A percentile compares a stretch with the other conserved stretches of the same genome.
Evolutionary conservation across 2,329 filamentous ascomycete species (phyloP).

Genomic region (Paracoccidioides brasiliensis): DNA sequence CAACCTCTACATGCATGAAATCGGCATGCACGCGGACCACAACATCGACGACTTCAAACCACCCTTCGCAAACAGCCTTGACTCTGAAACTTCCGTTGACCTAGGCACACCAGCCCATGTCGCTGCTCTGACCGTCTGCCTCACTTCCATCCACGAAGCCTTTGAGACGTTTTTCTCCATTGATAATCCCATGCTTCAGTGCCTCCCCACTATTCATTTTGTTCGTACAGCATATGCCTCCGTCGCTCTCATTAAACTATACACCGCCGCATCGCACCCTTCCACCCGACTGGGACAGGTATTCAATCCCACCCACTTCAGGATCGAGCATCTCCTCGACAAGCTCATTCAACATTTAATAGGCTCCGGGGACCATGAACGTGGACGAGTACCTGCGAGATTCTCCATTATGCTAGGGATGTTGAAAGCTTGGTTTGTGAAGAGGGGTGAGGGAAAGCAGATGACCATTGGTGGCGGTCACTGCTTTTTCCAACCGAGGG

Average conservation of each 20-base stretch:
- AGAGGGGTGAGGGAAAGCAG: constrained; percentile 31
- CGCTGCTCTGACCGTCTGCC: constrained; percentile 52
- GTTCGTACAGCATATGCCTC: constrained; percentile 59
- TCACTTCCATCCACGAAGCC: constrained; percentile 52
- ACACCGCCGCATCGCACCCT: constrained; percentile 51
- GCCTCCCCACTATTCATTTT: constrained; percentile 56
- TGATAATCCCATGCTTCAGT: constrained; percentile 46
- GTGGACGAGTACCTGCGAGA: constrained; percentile 53
- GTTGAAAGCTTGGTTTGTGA: constrained; percentile 55
- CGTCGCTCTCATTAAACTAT: constrained; percentile 61
- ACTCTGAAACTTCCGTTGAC: constrained; percentile 22
- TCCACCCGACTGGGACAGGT: constrained; percentile 56
- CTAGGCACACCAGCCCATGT: constrained; percentile 47
- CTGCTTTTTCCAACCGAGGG: constrained; percentile 11
- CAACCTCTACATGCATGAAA: constrained; percentile 63
- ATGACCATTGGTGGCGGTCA: constrained; percentile 2
- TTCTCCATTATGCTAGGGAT: constrained; percentile 59
- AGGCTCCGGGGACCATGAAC: constrained; percentile 48
- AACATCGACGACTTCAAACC: constrained; percentile 40
- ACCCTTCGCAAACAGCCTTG: constrained; percentile 34
- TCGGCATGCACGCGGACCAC: constrained; percentile 54
- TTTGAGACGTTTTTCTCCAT: constrained; percentile 53
- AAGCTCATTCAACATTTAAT: constrained; percentile 56
- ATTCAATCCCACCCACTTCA: constrained; percentile 54
- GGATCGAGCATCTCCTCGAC: constrained; percentile 53